Percentiles rank a stretch among this genome's conserved stretches.
phyloP scores from a whole-genome alignment of 805 yeast genomes.

The Metschnikowia gelsemii region DNA sequence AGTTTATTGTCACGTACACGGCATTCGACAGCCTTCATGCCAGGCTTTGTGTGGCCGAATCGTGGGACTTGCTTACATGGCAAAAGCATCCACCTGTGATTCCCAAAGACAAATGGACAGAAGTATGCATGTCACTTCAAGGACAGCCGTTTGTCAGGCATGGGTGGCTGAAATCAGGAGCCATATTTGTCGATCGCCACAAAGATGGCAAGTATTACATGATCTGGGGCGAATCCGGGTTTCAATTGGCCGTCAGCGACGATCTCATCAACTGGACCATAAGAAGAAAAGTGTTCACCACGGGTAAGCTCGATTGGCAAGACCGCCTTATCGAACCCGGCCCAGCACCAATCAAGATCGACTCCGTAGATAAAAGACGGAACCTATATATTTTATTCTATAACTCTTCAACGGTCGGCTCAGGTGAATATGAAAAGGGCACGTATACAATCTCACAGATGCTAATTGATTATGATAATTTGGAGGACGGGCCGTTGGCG shows the following conservation, averaged over 20 bases:
- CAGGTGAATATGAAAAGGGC: constrained; percentile 27
- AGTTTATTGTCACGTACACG: constrained; percentile 41
- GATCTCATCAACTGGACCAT: constrained; percentile 39
- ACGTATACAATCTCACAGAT: constrained; percentile 41
- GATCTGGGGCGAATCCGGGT: constrained; percentile 45
- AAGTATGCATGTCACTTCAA: constrained; percentile 28
- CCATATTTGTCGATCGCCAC: constrained; percentile 33
- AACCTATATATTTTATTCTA: constrained; percentile 40
- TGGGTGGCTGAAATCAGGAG: constrained; percentile 45
- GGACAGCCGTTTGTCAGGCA: constrained; percentile 29
- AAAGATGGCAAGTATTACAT: constrained; percentile 39
- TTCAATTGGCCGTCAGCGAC: constrained; percentile 36
- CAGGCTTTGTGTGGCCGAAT: constrained; percentile 40
- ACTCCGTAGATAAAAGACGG: constrained; percentile 19
- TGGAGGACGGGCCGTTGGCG: constrained; percentile 37
- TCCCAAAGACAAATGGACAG: constrained; percentile 29
- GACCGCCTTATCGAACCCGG: constrained; percentile 42
- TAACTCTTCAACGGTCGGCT: constrained; percentile 41
- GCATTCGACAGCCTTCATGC: constrained; percentile 38
- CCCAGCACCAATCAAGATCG: constrained; percentile 41
- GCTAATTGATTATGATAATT: constrained; percentile 41
- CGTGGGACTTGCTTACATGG: constrained; percentile 39
- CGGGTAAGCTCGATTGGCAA: constrained; percentile 31
- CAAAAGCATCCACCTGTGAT: constrained; percentile 37
- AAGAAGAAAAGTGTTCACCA: constrained; percentile 26